Conservation (phyloP, 2,329 filamentous ascomycete species). For the Curvularia spicifera region DNA sequence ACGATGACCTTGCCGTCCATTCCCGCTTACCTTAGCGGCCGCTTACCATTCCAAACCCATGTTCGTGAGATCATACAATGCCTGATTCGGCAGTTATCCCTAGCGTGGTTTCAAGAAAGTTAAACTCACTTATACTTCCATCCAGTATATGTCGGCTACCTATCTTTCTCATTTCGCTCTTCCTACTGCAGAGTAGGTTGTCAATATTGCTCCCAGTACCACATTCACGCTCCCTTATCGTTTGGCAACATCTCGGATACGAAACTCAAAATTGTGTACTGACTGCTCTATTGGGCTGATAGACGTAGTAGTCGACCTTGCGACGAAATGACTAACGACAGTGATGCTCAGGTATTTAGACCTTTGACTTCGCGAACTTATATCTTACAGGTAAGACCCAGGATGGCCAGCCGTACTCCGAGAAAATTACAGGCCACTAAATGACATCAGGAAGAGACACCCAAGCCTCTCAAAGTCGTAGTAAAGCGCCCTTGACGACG, state of each 20-base stretch:
- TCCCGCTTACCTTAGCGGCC: neutral
- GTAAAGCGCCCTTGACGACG: conserved; percentile 1
- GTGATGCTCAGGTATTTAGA: neutral
- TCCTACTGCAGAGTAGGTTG: no score
- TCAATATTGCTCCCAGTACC: neutral
- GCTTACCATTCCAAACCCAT: neutral
- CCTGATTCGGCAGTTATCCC: neutral
- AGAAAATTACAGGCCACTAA: neutral
- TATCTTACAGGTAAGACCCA: neutral
- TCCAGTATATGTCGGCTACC: neutral
- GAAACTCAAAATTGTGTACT: neutral
- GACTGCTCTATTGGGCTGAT: neutral
- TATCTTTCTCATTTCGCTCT: neutral
- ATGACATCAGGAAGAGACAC: neutral
- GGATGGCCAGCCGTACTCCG: neutral
- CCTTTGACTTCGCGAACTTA: neutral
- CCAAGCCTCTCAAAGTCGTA: conserved; percentile 1
- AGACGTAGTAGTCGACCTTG: neutral
- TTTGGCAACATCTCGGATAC: neutral
- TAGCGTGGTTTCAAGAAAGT: neutral
- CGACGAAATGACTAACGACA: neutral
- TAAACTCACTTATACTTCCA: neutral
- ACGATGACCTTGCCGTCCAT: neutral
- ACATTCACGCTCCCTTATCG: neutral
- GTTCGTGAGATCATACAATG: conserved; percentile 2